Percentiles rank a stretch among this genome's conserved stretches.
phyloP scores from a whole-genome alignment of 1,284 basidiomycete species.

The Ceratorhiza oryzae-sativae region DNA sequence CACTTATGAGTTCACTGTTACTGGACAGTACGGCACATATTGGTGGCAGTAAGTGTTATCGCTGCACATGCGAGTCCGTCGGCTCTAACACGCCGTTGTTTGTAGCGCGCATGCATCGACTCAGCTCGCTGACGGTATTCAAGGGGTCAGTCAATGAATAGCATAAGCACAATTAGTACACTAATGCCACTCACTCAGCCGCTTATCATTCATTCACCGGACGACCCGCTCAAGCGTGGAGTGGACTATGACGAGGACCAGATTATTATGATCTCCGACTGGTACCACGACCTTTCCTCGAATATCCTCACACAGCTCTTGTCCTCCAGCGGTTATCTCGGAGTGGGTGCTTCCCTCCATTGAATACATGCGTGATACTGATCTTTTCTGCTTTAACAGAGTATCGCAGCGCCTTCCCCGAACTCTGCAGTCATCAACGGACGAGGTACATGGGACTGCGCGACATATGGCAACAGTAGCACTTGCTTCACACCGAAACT shows the following conservation, averaged over 20 bases:
- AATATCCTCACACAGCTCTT: slow-evolving; percentile 36
- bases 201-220: slow-evolving; percentile 48
- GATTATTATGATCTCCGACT: slow-evolving; percentile 43
- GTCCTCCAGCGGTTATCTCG: slow-evolving; percentile 26
- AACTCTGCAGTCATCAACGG: slow-evolving; percentile 52
- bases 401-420: slow-evolving; percentile 46
- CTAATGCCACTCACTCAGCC: slow-evolving; percentile 17
- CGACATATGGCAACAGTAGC: slow-evolving; percentile 35
- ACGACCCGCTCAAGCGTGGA: slow-evolving; percentile 49
- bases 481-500: slow-evolving; percentile 45
- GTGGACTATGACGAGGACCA: slow-evolving; percentile 47
- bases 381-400: slow-evolving; percentile 19
- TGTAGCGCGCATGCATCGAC: slow-evolving; percentile 44
- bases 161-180: slow-evolving; percentile 17
- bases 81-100: slow-evolving; percentile 40
- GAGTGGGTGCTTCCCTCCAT: slow-evolving; percentile 9
- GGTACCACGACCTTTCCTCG: slow-evolving; percentile 45
- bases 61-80: slow-evolving; percentile 46
- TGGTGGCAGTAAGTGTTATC: slow-evolving; percentile 35
- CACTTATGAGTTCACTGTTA: slow-evolving; percentile 49
- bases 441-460: slow-evolving; percentile 44
- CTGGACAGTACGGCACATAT: slow-evolving; percentile 42
- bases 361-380: slow-evolving; percentile 39
- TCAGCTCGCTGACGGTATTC: slow-evolving; percentile 49
- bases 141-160: slow-evolving; percentile 44